Conservation (phyloP, 2,329 filamentous ascomycete species). For the Fusarium buharicum region DNA sequence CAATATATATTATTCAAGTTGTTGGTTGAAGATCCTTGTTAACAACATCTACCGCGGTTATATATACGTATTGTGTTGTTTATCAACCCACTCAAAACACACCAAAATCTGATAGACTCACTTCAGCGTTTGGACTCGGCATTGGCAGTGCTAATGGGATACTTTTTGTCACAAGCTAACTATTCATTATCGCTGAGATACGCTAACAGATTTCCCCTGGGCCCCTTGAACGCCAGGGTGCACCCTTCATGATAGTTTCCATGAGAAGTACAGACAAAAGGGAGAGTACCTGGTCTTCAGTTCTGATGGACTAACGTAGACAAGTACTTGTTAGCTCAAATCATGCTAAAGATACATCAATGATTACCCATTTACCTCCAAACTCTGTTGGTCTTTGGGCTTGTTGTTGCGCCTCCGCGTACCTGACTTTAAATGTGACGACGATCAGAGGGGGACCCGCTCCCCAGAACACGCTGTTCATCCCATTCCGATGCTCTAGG, state of each 20-base stretch:
- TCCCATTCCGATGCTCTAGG: conserved; percentile 27
- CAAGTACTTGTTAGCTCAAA: conserved; percentile 15
- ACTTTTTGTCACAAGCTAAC: not conserved
- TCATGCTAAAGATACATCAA: conserved; percentile 26
- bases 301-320: not conserved
- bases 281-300: conserved; percentile 11
- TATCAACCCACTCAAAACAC: too few relatives aligned
- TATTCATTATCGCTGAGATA: conserved; percentile 18
- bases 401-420: conserved; percentile 7
- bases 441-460: conserved; percentile 35
- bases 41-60: too few relatives aligned
- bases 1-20: conserved; percentile 9
- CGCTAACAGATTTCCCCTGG: conserved; percentile 4
- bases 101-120: too few relatives aligned
- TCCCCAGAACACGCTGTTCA: conserved; percentile 38
- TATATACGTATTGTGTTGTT: too few relatives aligned
- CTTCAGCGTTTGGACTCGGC: too few relatives aligned
- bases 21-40: conserved; percentile 14
- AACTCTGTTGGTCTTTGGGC: not conserved
- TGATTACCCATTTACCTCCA: not conserved
- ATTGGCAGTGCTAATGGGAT: too few relatives aligned
- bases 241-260: too few relatives aligned
- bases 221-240: conserved; percentile 13
- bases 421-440: conserved; percentile 27
- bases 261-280: conserved; percentile 2